These are phyloP conservation scores for Talaromyces funiculosus DNA, from an alignment of 2,329 filamentous ascomycete species.

Conservation along the genomic window DNA sequence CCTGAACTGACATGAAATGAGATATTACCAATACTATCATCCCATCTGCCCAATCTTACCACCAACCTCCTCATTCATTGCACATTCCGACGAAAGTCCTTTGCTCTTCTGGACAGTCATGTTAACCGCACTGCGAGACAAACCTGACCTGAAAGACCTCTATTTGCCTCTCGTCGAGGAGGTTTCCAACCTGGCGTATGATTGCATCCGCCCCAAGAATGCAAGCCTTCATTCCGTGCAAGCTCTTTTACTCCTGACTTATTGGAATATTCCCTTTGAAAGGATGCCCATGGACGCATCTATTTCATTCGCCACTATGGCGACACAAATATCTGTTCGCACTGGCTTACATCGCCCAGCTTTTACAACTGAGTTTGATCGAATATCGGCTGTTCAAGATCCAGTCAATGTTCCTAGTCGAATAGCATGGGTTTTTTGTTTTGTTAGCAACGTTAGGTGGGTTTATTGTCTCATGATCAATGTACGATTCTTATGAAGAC, in stretches of 20 bases:
- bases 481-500: not conserved
- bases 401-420: not conserved
- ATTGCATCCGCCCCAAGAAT: constrained; percentile 3
- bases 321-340: constrained; percentile 12
- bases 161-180: not conserved
- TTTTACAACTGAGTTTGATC: constrained; percentile 9
- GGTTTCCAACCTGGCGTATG: constrained; percentile 8
- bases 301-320: constrained; percentile 7
- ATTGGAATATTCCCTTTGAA: constrained; percentile 14
- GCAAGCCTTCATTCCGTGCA: constrained; percentile 9
- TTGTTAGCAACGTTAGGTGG: constrained; percentile 13
- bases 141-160: not conserved
- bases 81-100: constrained; percentile 2
- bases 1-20: not conserved
- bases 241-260: constrained; percentile 13
- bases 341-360: constrained; percentile 12
- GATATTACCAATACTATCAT: constrained; percentile 8
- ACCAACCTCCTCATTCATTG: not conserved
- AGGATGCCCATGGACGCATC: constrained; percentile 12
- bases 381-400: not conserved
- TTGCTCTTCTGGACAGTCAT: constrained; percentile 14
- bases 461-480: not conserved
- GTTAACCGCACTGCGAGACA: constrained; percentile 6
- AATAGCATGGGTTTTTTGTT: constrained; percentile 14
- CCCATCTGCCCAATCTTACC: constrained; percentile 8